These are phyloP conservation scores for Zychaea mexicana DNA, from an alignment of 371 early-diverging fungal genomes.

Conservation along the genomic window DNA sequence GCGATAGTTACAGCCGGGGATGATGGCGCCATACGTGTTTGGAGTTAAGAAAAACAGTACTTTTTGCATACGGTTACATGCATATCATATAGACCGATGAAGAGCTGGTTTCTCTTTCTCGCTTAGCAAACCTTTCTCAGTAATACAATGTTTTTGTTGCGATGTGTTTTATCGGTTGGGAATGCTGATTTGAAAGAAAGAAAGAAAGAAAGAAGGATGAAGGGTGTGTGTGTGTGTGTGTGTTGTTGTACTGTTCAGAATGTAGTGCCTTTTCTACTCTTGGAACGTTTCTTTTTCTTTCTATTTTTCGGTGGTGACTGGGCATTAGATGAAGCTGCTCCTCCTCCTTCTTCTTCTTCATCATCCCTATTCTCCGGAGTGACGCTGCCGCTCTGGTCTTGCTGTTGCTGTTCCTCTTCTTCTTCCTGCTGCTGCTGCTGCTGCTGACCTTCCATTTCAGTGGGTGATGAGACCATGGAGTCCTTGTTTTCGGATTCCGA, in stretches of 20 bases:
- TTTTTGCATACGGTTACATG: no score
- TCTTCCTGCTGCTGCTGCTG: not conserved
- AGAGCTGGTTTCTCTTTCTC: no score
- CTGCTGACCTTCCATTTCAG: conserved; percentile 2
- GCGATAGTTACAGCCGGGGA: conserved; percentile 59
- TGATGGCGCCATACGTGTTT: conserved; percentile 59
- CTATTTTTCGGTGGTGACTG: conserved; percentile 9
- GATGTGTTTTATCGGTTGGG: no score
- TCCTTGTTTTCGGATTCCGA: not conserved
- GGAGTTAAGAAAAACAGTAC: conserved; percentile 25
- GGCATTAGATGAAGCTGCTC: not conserved
- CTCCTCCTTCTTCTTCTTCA: not conserved
- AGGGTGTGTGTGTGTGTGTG: not conserved
- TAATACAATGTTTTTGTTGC: no score
- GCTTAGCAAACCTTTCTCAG: no score
- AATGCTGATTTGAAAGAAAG: not conserved
- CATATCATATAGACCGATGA: no score
- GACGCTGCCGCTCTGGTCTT: not conserved
- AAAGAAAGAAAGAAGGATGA: not conserved
- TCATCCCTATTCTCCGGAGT: not conserved
- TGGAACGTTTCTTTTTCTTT: conserved; percentile 11
- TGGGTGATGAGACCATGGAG: conserved; percentile 10
- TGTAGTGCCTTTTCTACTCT: conserved; percentile 11
- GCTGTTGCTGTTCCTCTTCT: not conserved
- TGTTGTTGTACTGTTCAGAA: not conserved